Base-by-base conservation (phyloP, 78 protist species). In the Ministeria vibrans region DNA sequence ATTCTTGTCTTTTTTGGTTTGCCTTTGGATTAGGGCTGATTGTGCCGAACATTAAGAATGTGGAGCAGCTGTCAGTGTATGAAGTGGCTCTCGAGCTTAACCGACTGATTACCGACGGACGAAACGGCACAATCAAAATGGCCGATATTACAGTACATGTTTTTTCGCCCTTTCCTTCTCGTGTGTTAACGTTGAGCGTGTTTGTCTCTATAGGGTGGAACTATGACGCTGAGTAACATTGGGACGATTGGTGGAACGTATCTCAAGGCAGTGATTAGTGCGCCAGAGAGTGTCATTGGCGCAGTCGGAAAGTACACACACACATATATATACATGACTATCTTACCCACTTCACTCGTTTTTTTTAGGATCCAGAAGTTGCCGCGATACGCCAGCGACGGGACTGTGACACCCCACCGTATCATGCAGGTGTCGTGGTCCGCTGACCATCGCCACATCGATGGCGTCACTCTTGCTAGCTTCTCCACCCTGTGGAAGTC, bases 161-260 rank as follows among this genome's bases (percentile, higher is more conserved):
- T n/a, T n/a, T n/a, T n/a, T n/a, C n/a, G n/a, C n/a, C n/a, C n/a
- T n/a, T n/a, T n/a, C n/a, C n/a, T n/a, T n/a, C n/a, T n/a, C n/a
- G n/a, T n/a, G n/a, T n/a, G n/a, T n/a, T n/a, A n/a, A n/a, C n/a
- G n/a, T n/a, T n/a, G n/a, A n/a, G n/a, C n/a, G n/a, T n/a, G n/a
- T n/a, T n/a, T n/a, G n/a, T n/a, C n/a, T n/a, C n/a, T n/a, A n/a
- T n/a, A n/a, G n/a, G 91, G 93, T 23, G 98, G 96, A 69, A 93
- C 97, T 30, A 81, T 95, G 80, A 78, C 98, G 32, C 68, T 95
- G 49, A 83, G 92, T 27, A 95, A 95, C 88, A 92, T 95, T 51
- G 98, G 98, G 49, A 62, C 88, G 32, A 81, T 95, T 55, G 98
- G 98, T 27, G 98, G 96, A 30, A 93, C 96, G 9, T 92, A 95